Evolutionary conservation across 1,139 yeast species (phyloP), one percentile per base, ranked within the genome.

Genomic region (Zygosaccharomyces sapae): DNA sequence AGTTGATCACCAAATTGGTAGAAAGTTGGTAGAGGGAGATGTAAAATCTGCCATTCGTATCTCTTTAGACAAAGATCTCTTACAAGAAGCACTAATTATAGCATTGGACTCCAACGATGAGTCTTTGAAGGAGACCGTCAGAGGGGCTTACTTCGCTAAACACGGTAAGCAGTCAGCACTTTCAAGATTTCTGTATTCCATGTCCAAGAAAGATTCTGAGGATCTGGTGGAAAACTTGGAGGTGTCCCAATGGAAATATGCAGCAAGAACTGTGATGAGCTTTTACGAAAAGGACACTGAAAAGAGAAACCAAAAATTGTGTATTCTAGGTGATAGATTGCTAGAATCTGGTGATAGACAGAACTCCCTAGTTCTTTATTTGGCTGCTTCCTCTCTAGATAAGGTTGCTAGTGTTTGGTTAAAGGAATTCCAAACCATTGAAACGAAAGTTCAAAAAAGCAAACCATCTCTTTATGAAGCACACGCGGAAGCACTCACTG

Each of bases 401-500:
- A 86, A 83, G 62, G 82, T 87, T 45, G 80, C 96, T 2, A 68
- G 74, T 16, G 78, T 94, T 54, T 92, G 98, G 99, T 75, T 87
- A 48, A 71, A 77, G 37, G 98, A 92, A 65, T 71, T 88, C 54
- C 75, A 80, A 19, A 72, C 67, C 0, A 68, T 76, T 50, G 96
- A 90, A 67, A 59, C 69, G 9, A 70, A 72, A 48, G 69, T 81
- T 53, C 67, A 71, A 47, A 65, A 73, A 4, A 67, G 72, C 22
- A 67, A 70, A 30, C 70, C 68, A 20, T 70, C 77, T 30, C 64
- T 75, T 1, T 84, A 86, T 47, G 95, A 85, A 55, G 96, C 96
- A 18, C 89, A 90, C 63, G 81, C 85, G 56, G 85, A 80, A 57
- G 85, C 96, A 5, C 74, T 92, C 62, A 83, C 85, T 49, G 82